These are phyloP conservation scores for Globisporangium mamillatum DNA, from an alignment of 352 stramenopile genomes.

Conservation along the genomic window DNA sequence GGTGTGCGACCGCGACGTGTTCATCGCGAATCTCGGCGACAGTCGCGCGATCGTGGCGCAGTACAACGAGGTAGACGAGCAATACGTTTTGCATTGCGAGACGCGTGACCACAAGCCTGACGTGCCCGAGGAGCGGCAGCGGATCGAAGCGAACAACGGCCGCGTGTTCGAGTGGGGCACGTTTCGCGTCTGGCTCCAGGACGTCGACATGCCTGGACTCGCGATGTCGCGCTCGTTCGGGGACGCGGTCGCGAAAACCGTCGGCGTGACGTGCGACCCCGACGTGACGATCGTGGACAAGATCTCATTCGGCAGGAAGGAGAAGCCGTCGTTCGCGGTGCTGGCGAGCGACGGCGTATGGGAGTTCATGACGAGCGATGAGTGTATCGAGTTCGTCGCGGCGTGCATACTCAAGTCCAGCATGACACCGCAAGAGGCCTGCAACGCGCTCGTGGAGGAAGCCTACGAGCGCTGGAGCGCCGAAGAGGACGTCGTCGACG, in stretches of 20 bases:
- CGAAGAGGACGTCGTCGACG: conserved; percentile 81
- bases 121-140: conserved; percentile 51
- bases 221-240: conserved; percentile 84
- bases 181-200: conserved; percentile 80
- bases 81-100: conserved; percentile 56
- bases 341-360: conserved; percentile 82
- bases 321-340: conserved; percentile 53
- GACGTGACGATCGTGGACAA: conserved; percentile 53
- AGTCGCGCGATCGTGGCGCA: conserved; percentile 61
- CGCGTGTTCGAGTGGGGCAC: conserved; percentile 82
- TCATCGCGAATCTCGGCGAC: conserved; percentile 76
- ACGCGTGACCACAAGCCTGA: conserved; percentile 84
- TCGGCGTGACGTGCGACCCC: conserved; percentile 71
- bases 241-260: conserved; percentile 73
- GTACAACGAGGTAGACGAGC: conserved; percentile 27
- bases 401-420: conserved; percentile 38
- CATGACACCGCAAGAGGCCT: conserved; percentile 64
- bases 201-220: conserved; percentile 81
- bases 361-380: conserved; percentile 78
- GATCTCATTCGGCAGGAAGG: conserved; percentile 22
- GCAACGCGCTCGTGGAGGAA: conserved; percentile 64
- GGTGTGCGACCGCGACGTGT: conserved; percentile 53
- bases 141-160: conserved; percentile 68
- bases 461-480: conserved; percentile 70
- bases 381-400: conserved; percentile 65